Evolutionary conservation across 2,329 filamentous ascomycete genomes (phyloP), one percentile per base, ranked within the genome.

Genomic region (Neonectria coccinea): DNA sequence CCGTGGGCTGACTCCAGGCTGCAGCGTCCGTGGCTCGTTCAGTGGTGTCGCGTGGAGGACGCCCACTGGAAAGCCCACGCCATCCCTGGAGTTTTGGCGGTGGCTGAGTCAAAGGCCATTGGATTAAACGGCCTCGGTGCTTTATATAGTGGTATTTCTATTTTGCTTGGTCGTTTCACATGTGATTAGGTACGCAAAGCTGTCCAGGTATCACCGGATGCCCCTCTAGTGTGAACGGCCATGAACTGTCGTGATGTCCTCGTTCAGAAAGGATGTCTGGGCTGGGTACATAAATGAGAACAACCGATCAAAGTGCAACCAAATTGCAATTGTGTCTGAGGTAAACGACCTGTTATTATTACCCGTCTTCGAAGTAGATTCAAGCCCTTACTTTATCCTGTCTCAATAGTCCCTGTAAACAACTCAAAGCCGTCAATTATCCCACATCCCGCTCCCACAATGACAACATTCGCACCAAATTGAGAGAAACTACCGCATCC

Each of bases 381-480:
- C 16, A 16, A 16, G 14, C 14, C 14, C 12, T 39, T 8, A 1
- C 5, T 16, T 16, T 39, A 6, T 39, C 14, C 14, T 16, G 36
- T 39, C 36, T 39, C 16, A 6, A 16, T 16, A 39, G 36, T n/a
- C 33, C 5, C n/a, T 29, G 22, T 9, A 48, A 29, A 2, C 20
- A 22, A 11, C 44, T n/a, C 7, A 47, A 27, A 33, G 14, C 12
- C 47, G n/a, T 7, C 20, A 31, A 39, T 41, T 62, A 64, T 64
- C 61, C 61, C 61, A 64, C 61, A 59, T 59, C 61, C 61, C 61
- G 59, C 56, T 50, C 25, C n/a, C 14, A 7, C 9, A 56, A 71
- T 71, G 65, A n/a, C 68, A 69, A 63, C 68, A 69, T 71, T 44
- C 59, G 54, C 56, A 52, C 67, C 45, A 71, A 57, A 51, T 10